Conservation (phyloP, 2,329 filamentous ascomycete genomes). For the Colletotrichum tropicale region DNA sequence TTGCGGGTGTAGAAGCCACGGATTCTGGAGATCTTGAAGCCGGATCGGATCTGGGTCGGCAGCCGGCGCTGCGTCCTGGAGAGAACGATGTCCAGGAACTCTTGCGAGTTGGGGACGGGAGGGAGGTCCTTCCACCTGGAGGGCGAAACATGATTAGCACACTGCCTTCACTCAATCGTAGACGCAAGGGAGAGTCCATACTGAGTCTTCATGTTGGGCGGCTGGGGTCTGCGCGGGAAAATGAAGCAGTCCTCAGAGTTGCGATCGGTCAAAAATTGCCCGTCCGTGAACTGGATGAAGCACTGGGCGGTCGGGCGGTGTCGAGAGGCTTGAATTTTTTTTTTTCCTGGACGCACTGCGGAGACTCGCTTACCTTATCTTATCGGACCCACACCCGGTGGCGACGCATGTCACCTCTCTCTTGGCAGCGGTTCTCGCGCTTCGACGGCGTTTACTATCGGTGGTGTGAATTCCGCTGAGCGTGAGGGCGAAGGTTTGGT, state of each 20-base stretch:
- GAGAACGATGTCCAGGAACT: slow-evolving; percentile 97
- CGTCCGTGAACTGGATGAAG: slow-evolving; percentile 8
- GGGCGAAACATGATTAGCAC: not conserved
- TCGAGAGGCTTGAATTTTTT: slow-evolving; percentile 19
- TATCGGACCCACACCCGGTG: not conserved
- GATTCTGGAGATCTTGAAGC: slow-evolving; percentile 92
- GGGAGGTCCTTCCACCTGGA: slow-evolving; percentile 74
- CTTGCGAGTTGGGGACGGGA: slow-evolving; percentile 88
- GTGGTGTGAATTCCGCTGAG: not conserved
- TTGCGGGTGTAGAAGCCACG: slow-evolving; percentile 60
- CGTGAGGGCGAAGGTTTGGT: not conserved
- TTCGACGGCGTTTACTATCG: not conserved
- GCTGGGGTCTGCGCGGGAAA: slow-evolving; percentile 9
- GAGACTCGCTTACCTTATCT: slow-evolving; percentile 29
- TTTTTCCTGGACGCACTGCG: slow-evolving; percentile 3
- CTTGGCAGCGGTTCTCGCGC: not conserved
- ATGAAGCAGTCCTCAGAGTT: slow-evolving; percentile 20
- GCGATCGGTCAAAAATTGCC: slow-evolving; percentile 12
- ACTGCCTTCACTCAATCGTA: not conserved
- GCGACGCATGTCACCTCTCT: not conserved
- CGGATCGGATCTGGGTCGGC: slow-evolving; percentile 92
- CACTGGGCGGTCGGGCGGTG: not conserved
- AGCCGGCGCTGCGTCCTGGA: slow-evolving; percentile 91
- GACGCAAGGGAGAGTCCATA: not conserved
- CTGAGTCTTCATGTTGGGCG: slow-evolving; percentile 23